Conservation (phyloP, 768 basidiomycete species). For the Boletus pseudopeckii region DNA sequence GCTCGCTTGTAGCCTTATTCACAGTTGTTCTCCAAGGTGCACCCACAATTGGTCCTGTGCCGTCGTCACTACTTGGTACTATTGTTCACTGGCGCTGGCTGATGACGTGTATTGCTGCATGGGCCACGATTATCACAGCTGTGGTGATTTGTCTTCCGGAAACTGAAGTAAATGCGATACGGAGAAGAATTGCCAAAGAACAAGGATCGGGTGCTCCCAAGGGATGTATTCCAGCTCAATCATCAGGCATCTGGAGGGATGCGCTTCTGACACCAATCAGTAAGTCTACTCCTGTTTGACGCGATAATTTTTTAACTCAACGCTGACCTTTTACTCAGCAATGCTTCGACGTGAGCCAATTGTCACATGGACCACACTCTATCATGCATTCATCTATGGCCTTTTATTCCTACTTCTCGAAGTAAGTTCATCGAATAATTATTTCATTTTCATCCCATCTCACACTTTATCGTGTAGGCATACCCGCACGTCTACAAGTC, state of each 20-base stretch:
- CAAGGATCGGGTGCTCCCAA: not conserved
- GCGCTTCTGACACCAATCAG: slow-evolving; percentile 18
- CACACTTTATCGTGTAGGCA: slow-evolving; percentile 6
- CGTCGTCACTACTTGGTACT: slow-evolving; percentile 21
- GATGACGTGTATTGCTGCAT: slow-evolving; percentile 19
- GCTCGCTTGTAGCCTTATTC: slow-evolving; percentile 22
- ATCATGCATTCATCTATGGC: slow-evolving; percentile 24
- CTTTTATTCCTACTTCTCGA: slow-evolving; percentile 28
- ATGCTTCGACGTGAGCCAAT: slow-evolving; percentile 26
- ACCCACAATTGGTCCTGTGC: slow-evolving; percentile 26
- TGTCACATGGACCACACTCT: slow-evolving; percentile 22
- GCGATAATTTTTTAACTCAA: not conserved
- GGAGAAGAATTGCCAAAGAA: slow-evolving; percentile 9
- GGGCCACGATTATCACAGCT: slow-evolving; percentile 17
- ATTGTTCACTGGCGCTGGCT: slow-evolving; percentile 22
- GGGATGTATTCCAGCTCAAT: not conserved
- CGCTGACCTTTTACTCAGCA: not conserved
- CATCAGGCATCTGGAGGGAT: slow-evolving; percentile 8
- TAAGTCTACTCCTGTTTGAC: slow-evolving; percentile 1
- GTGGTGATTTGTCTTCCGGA: slow-evolving; percentile 20
- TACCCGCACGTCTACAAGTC: slow-evolving; percentile 21
- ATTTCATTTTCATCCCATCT: not conserved
- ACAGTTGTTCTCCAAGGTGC: slow-evolving; percentile 26
- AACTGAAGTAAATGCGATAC: slow-evolving; percentile 19
- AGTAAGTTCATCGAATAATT: slow-evolving; percentile 1